A percentile compares a stretch with the other conserved stretches of the same genome.
phyloP scores from a whole-genome alignment of 2,329 filamentous ascomycete genomes.

The Sporothrix euskadiensis region DNA sequence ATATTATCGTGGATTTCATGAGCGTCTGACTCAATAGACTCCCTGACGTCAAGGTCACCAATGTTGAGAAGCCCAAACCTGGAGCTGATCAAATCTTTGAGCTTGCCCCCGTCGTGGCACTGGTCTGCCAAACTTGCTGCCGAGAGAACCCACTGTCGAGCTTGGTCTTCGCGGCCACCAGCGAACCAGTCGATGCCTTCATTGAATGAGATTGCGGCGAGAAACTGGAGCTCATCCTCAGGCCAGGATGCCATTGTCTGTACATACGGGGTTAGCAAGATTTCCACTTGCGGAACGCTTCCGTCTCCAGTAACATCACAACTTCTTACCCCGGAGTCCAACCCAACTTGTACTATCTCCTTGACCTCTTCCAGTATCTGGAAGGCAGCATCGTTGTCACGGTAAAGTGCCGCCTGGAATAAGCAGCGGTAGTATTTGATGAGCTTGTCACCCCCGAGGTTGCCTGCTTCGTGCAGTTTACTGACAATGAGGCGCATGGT shows the following conservation, averaged over 20 bases:
- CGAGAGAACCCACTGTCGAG: constrained; percentile 62
- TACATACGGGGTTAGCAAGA: background rate
- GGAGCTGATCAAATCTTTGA: constrained; percentile 49
- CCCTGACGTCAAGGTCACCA: constrained; percentile 29
- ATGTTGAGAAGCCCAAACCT: constrained; percentile 47
- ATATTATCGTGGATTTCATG: background rate
- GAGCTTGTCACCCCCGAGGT: constrained; percentile 60
- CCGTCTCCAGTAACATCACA: too few relatives aligned
- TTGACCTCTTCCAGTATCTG: constrained; percentile 65
- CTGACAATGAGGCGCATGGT: constrained; percentile 69
- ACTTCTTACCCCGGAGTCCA: background rate
- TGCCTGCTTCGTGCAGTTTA: constrained; percentile 59
- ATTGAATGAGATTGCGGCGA: constrained; percentile 70
- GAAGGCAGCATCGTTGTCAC: constrained; percentile 57
- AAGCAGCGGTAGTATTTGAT: constrained; percentile 78
- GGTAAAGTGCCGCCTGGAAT: constrained; percentile 65
- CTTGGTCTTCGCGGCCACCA: constrained; percentile 54
- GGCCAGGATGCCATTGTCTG: constrained; percentile 58
- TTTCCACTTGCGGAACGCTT: background rate
- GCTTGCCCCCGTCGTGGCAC: constrained; percentile 53
- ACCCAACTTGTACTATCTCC: constrained; percentile 49
- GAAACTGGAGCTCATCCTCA: constrained; percentile 69
- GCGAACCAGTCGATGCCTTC: constrained; percentile 67
- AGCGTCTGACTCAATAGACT: constrained; percentile 25
- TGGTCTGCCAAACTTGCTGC: constrained; percentile 63